Conservation (phyloP, 352 stramenopile genomes). For the Pythium coloratum region DNA sequence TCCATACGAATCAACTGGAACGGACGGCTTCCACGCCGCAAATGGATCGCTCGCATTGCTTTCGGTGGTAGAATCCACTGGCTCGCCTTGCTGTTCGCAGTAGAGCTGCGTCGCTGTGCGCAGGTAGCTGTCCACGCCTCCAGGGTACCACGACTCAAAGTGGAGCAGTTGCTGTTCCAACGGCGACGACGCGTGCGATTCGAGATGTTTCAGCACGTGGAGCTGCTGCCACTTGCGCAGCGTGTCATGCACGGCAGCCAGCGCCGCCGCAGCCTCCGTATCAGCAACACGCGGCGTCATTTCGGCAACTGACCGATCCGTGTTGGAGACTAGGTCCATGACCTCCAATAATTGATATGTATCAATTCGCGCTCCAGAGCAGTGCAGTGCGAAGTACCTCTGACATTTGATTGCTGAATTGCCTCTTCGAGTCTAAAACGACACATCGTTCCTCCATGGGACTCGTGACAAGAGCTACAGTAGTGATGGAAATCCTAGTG, state of each 20-base stretch:
- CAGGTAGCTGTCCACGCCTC: constrained; percentile 59
- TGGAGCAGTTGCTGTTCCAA: constrained; percentile 51
- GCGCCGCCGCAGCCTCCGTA: constrained; percentile 1
- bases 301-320: not conserved
- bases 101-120: constrained; percentile 49
- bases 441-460: no score
- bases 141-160: constrained; percentile 69
- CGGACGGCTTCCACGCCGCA: constrained; percentile 43
- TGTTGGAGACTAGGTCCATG: not conserved
- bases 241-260: constrained; percentile 7
- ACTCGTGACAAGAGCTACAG: no score
- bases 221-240: constrained; percentile 39
- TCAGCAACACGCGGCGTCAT: not conserved
- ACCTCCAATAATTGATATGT: not conserved
- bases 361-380: not conserved
- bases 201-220: constrained; percentile 41
- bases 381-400: not conserved
- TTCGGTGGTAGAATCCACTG: not conserved
- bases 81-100: constrained; percentile 16
- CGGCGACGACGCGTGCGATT: constrained; percentile 10
- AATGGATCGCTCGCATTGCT: constrained; percentile 17
- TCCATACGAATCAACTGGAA: constrained; percentile 33
- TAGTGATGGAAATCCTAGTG: no score
- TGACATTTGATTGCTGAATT: constrained; percentile 1
- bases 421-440: no score